Evolutionary conservation across 306 rosid genomes (phyloP), one percentile per base, ranked within the genome.

Genomic region (Dryas octopetala): DNA sequence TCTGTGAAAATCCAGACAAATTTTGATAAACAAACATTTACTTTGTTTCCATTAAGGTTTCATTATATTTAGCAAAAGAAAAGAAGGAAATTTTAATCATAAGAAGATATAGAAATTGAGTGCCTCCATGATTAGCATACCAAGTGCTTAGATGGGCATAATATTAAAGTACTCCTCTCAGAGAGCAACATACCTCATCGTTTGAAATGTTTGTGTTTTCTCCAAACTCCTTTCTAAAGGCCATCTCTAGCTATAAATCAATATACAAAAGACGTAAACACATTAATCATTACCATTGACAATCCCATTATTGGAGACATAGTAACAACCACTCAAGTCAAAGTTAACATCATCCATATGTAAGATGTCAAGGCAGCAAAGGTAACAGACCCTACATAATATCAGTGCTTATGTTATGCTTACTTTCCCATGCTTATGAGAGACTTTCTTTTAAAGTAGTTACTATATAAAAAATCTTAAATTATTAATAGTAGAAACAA

Each of bases 231-330:
- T 70, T 89, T 85, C 89, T 84, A 75, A 90, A 88, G 79, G 86
- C 87, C 83, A 91, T 82, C 85, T 95, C 97, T 88, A 92, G 85
- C 97, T 95, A 88, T 69, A 76, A 67, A 74, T 62, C 75, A 70
- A 70, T 74, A 77, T 40, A 79, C 7, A 70, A 83, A 66, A 81
- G 73, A 74, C 7, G 68, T 50, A 28, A 78, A 62, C n/a, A 61
- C 66, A 79, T 63, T 68, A 74, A 15, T 45, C 49, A 72, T 26
- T 26, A 57, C 50, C 17, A 71, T 9, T 13, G 67, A 14, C 11
- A 70, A 53, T 40, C 4, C n/a, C 3, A 55, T 69, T 60, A 28
- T 12, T 23, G 41, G 10, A 12, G 9, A 61, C 15, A 61, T 12
- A 28, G n/a, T 61, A 61, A 61, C 11, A 6, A 60, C 65, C n/a